Evolutionary conservation across 164 flowering plant species (phyloP), one percentile per base, ranked within the genome.

Genomic region (Brasenia schreberi): DNA sequence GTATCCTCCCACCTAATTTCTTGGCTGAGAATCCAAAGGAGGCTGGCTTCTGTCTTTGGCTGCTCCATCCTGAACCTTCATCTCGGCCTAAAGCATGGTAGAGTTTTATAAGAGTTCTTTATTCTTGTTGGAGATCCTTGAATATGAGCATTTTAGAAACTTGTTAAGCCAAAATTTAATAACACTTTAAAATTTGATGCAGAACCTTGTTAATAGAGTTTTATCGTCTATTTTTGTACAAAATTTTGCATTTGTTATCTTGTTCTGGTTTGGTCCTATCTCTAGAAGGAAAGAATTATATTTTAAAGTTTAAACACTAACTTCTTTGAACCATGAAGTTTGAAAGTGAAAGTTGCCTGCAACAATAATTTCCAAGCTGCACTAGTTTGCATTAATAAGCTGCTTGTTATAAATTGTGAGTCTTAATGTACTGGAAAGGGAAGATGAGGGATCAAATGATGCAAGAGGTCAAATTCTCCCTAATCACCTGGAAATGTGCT

Each of bases 1-100:
- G 99, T 75, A 95, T 95, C 79, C 92, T 95, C 79, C 97, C 97
- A 62, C 91, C 97, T 56, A 73, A 18, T 44, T 91, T 95, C 75
- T 79, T 95, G 11, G 82, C 90, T 64, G 94, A 86, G 71, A 79
- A 83, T 75, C 84, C 86, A 44, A 83, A 78, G 77, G 99, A 89
- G 81, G 94, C 92, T 77, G 97, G 96, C 9, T 87, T 89, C 67
- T 91, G 97, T 71, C 87, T 89, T 62, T 92, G 85, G 96, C 79
- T 95, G 65, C 90, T 95, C 73, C 97, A 95, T 76, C 99, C 99
- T 18, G 92, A 85, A 72, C 87, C 96, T 69, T 84, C 92, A 42
- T 86, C 83, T 49, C 90, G 99, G 39, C 99, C 99, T 56, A 77
- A 82, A 64, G 75, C 89, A 62, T 85, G 97, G 99, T 91, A 76